These are phyloP conservation scores for Talaromyces liani DNA, from an alignment of 495 filamentous ascomycete species.

Conservation along the genomic window DNA sequence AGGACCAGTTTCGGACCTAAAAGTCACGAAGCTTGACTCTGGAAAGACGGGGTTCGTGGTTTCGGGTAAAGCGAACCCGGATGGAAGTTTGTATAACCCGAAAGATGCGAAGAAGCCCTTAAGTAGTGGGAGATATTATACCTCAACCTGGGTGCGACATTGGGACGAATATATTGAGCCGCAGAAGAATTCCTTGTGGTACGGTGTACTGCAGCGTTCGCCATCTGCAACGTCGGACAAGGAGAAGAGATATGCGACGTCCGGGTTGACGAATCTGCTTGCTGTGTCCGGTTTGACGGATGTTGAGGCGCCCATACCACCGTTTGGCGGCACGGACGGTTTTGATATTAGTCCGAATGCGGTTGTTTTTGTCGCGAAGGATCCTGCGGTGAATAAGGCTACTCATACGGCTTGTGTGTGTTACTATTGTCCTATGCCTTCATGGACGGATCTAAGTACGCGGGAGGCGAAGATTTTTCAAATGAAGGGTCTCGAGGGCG, in stretches of 20 bases:
- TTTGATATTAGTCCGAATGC: constrained; percentile 50
- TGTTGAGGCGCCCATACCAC: constrained; percentile 48
- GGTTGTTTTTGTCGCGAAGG: constrained; percentile 79
- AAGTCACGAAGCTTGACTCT: constrained; percentile 52
- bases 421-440: constrained; percentile 56
- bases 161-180: constrained; percentile 55
- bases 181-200: constrained; percentile 67
- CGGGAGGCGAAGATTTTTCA: constrained; percentile 30
- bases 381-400: constrained; percentile 69
- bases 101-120: constrained; percentile 44
- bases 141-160: constrained; percentile 51
- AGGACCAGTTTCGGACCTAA: constrained; percentile 67
- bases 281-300: constrained; percentile 31
- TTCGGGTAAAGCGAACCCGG: constrained; percentile 48
- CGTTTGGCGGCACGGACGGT: constrained; percentile 52
- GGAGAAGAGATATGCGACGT: constrained; percentile 37
- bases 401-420: constrained; percentile 68
- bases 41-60: constrained; percentile 65
- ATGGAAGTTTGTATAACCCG: constrained; percentile 50
- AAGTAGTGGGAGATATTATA: constrained; percentile 48
- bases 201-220: constrained; percentile 51
- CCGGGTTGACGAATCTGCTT: constrained; percentile 42
- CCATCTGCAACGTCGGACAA: constrained; percentile 29
- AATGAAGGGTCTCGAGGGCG: constrained; percentile 51
- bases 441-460: constrained; percentile 45